Conservation (phyloP, 257 asterid species). For the Nemophila menziesii region DNA sequence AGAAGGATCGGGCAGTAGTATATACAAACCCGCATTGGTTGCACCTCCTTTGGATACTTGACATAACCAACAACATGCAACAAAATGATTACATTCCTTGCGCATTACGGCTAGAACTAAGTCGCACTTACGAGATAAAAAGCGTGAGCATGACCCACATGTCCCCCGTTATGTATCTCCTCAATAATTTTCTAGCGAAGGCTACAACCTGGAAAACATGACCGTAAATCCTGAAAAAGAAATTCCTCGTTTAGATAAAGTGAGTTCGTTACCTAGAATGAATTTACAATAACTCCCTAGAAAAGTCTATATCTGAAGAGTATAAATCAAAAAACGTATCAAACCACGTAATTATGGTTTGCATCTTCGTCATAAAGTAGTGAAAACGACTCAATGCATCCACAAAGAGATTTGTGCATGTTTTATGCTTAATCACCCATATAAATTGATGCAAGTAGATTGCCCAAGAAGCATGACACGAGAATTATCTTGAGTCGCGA, state of each 20-base stretch:
- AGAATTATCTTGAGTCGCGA: background rate
- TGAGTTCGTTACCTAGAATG: no score
- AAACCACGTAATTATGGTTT: background rate
- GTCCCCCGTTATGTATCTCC: no score
- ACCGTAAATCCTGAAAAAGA: no score
- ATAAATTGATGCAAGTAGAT: background rate
- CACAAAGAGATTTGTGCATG: background rate
- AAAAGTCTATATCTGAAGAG: background rate
- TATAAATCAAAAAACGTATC: background rate
- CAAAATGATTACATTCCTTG: background rate
- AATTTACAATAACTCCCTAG: no score
- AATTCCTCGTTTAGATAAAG: no score
- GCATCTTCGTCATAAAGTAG: background rate
- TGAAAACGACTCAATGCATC: background rate
- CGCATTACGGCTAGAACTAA: background rate
- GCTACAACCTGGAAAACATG: no score
- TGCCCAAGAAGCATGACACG: background rate
- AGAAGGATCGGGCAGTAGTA: background rate
- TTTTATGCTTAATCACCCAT: background rate
- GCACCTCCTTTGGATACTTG: background rate
- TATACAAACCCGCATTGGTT: background rate
- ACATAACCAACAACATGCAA: background rate
- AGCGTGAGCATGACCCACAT: no score
- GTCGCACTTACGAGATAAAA: no score
- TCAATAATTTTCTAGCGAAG: no score